Evolutionary conservation across 192 early-diverging fungal species (phyloP), one percentile per base, ranked within the genome.

Genomic region (Backusella macrospora): DNA sequence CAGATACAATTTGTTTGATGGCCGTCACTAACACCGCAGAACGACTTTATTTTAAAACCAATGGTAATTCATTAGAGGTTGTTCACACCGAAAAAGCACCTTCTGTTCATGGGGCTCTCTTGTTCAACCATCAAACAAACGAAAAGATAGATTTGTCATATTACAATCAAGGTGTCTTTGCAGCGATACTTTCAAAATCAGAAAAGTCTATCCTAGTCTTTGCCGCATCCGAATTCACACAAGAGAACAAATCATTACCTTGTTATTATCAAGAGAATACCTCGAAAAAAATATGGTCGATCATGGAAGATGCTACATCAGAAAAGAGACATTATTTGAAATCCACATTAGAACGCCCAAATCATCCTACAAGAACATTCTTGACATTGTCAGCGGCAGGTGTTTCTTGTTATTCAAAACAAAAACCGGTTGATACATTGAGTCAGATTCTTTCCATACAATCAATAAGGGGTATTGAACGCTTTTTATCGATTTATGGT

Each of bases 1-100:
- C 45, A 68, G 26, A 45, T 14, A n/a, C 43, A 13, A 68, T 68
- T 16, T 29, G 44, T 23, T 16, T 68, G 23, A 68, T 68, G 67
- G 67, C 67, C 13, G 67, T 68, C 12, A 23, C 67, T 15, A 47
- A 21, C 6, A 47, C 38, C n/a, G 67, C 42, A 34, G 45, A 68
- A 5, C 43, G 67, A 15, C 43, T 45, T 4, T 68, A 34, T 29
- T 47, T 68, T 26, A 43, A 39, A 29, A 43, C 10, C 7, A 44
- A 14, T 4, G 23, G 15, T 1, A 45, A 68, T 14, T 16, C 43
- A 13, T 29, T 68, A 8, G 45, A 45, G 2, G 5, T 47, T 45
- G 26, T 68, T 8, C 42, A 68, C 15, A 68, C 29, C 9, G 42
- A 45, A 21, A 43, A 26, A 12, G 18, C 43, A 34, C 67, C 67